These are phyloP conservation scores for Candida ulmi DNA, from an alignment of 805 yeast species.

Conservation along the genomic window DNA sequence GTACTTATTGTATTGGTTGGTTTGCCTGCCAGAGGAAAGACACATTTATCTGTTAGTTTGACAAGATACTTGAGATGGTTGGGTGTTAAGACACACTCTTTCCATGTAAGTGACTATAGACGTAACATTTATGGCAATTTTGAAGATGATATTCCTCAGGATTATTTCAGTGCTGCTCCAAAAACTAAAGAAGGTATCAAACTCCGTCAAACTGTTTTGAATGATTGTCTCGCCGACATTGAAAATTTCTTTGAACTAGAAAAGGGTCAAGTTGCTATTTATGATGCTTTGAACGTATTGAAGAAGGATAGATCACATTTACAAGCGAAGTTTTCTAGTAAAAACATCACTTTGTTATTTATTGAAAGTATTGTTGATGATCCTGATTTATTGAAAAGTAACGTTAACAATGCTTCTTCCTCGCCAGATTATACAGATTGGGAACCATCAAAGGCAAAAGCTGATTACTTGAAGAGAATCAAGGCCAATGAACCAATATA, in stretches of 20 bases:
- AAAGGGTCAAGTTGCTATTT: constrained; percentile 91
- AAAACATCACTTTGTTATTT: constrained; percentile 72
- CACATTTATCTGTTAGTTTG: constrained; percentile 84
- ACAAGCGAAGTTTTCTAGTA: constrained; percentile 44
- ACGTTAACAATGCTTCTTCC: constrained; percentile 77
- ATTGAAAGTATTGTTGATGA: constrained; percentile 86
- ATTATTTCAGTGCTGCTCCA: constrained; percentile 59
- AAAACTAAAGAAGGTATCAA: constrained; percentile 39
- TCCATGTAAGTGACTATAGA: constrained; percentile 89
- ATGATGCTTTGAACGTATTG: constrained; percentile 90
- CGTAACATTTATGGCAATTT: constrained; percentile 36
- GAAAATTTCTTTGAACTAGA: constrained; percentile 62
- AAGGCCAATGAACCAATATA: constrained; percentile 62
- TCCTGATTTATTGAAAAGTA: constrained; percentile 57
- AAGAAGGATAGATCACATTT: constrained; percentile 60
- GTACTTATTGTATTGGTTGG: constrained; percentile 87
- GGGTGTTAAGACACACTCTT: constrained; percentile 88
- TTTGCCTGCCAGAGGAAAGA: constrained; percentile 93
- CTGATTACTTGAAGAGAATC: constrained; percentile 72
- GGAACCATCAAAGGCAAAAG: constrained; percentile 67
- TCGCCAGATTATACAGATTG: constrained; percentile 85
- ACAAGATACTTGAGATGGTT: constrained; percentile 93
- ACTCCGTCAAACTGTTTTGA: constrained; percentile 52
- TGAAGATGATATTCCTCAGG: constrained; percentile 53
- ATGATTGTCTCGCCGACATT: constrained; percentile 66